Evolutionary conservation across 2,329 filamentous ascomycete genomes (phyloP), one percentile per base, ranked within the genome.

Genomic region (Fusarium fujikuroi): DNA sequence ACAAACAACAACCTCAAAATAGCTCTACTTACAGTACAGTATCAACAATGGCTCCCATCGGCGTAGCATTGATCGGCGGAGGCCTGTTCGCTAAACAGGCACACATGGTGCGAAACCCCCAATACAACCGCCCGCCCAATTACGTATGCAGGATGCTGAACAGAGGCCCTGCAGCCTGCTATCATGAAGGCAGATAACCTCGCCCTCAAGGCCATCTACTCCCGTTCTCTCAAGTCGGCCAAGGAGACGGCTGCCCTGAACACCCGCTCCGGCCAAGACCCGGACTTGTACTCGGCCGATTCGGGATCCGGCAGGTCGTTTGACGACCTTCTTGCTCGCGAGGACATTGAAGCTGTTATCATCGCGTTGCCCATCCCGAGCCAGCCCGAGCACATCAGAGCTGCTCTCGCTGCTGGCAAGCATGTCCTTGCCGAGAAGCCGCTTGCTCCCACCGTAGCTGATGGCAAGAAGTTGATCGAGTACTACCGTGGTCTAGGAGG

Each of bases 361-460:
- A 81, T 91, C 58, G 87, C 85, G n/a, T 83, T 93, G 42, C 91
- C 91, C 39, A 93, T 93, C 77, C 78, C 85, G 53, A 82, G 82
- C 42, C 91, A 93, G 79, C 89, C 90, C 5, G 81, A 81, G 18
- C 87, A 87, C 75, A 88, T 93, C 76, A 84, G 87, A 69, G 85
- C 86, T 69, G 89, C 89, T 1, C 82, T 93, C 23, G 78, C 81
- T n/a, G 90, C 90, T 2, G 90, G 90, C 32, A 93, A 93, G 80
- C 90, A 93, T 77, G 91, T 93, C 12, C 83, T 93, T 6, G 88
- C 88, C 21, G 92, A 93, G 82, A 93, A 93, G 82, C 91, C 92
- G 39, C 85, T 93, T 44, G 91, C 89, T 6, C 87, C 88, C 72
- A 89, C 92, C 72, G 81, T 91, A 14, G 82, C 84, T 4, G 76